Base-by-base conservation (phyloP, 2,329 filamentous ascomycete species). In the Fusarium cyanostomum region DNA sequence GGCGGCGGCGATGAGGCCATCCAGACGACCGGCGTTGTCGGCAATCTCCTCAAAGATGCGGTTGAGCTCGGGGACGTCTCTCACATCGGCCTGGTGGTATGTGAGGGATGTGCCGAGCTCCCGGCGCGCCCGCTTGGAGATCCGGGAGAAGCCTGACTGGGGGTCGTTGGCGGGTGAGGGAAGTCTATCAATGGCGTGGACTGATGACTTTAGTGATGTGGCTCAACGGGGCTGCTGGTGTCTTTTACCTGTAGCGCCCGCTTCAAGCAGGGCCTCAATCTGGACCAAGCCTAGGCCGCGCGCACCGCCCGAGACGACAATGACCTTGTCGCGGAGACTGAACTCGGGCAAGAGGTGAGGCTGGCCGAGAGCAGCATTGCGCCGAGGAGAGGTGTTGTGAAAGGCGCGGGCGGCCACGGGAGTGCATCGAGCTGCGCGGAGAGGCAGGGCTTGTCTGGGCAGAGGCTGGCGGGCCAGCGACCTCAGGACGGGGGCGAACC, bases 71-170 rank as follows among this genome's bases (percentile, higher is more conserved):
- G 82, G 79, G 18, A 89, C 87, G 72, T 95, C 87, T 27, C 91
- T 86, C 15, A 96, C 92, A 72, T 97, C 93, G 58, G 94, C 86
- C 65, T 89, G 87, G 71, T 89, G 88, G 80, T 96, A 96, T 50
- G 87, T 82, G 38, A 95, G 77, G 43, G 83, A 84, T 2, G 88
- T 89, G 66, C 83, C 85, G n/a, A 92, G 82, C 71, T 90, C 86
- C 37, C 83, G 78, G 30, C 79, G 78, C 34, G 90, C 90, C 48
- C 86, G 84, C 62, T 84, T 80, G 48, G 89, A 87, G 52, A 94
- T 82, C 34, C 79, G 78, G 55, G 83, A 83, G 75, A 94, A 95
- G 56, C 87, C 82, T 3, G 86, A 80, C 33, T 72, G 77, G 4
- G 77, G 66, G 10, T 79, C 75, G 18, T 68, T 46, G 30, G 58